Conservation (phyloP, 169 alveolate genomes). For the Eimeria zaria region DNA sequence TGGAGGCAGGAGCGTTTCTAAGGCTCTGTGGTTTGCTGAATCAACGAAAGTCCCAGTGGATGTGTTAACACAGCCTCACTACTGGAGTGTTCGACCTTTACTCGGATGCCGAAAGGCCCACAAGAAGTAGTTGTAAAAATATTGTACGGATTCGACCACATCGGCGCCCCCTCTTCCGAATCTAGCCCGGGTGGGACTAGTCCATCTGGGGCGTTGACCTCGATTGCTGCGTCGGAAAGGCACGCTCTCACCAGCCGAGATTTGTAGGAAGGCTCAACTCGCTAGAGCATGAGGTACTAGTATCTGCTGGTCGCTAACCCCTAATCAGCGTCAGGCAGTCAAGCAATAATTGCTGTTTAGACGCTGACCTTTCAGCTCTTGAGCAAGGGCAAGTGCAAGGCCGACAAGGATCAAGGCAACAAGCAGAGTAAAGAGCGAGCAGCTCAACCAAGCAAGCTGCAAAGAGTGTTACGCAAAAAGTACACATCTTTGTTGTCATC, state of each 20-base stretch:
- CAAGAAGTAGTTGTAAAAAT: slow-evolving; percentile 79
- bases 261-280: not conserved
- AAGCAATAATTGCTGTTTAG: not conserved
- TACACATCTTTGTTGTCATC: not conserved
- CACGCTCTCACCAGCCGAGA: not conserved
- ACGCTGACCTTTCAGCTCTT: slow-evolving; percentile 27
- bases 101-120: slow-evolving; percentile 63
- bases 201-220: slow-evolving; percentile 39
- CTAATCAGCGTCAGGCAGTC: not conserved
- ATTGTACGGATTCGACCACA: slow-evolving; percentile 72
- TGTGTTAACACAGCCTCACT: slow-evolving; percentile 36
- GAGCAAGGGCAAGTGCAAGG: slow-evolving; percentile 27
- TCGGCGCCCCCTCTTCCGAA: not conserved
- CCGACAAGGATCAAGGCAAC: slow-evolving; percentile 6
- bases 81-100: slow-evolving; percentile 82
- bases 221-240: slow-evolving; percentile 19
- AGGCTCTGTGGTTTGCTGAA: not conserved
- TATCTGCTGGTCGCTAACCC: not conserved
- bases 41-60: not conserved
- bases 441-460: slow-evolving; percentile 77
- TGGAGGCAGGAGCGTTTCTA: not conserved
- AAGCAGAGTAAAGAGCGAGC: slow-evolving; percentile 37
- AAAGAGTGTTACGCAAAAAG: slow-evolving; percentile 16
- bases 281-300: not conserved
- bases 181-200: not conserved